Percentiles rank a stretch among this genome's conserved stretches.
Conservation (phyloP, 768 basidiomycete genomes). For the Podaxis rugospora region DNA sequence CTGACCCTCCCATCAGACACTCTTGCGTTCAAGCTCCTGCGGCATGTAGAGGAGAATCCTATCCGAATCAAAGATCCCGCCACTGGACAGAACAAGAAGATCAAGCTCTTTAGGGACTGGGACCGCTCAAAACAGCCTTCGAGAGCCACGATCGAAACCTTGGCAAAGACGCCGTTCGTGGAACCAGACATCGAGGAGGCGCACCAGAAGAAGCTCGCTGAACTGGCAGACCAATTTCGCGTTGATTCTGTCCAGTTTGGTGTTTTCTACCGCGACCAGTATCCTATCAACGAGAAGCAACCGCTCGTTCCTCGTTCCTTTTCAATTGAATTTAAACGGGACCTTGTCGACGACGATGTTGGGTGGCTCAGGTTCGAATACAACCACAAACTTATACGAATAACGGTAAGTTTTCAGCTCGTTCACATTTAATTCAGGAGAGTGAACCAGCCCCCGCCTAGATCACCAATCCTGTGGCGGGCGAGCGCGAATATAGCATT, state of each 20-base stretch:
- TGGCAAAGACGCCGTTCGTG: constrained; percentile 53
- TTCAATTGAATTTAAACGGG: constrained; percentile 66
- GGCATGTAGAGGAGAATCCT: constrained; percentile 35
- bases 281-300: constrained; percentile 23
- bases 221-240: constrained; percentile 45
- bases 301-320: constrained; percentile 44
- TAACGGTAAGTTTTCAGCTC: constrained; percentile 41
- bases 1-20: constrained; percentile 33
- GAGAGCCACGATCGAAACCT: constrained; percentile 23
- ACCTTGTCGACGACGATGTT: constrained; percentile 39
- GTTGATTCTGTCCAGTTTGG: constrained; percentile 69
- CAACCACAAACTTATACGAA: constrained; percentile 60
- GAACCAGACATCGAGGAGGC: constrained; percentile 51
- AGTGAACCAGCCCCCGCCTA: constrained; percentile 20
- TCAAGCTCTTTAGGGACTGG: constrained; percentile 28
- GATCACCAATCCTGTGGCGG: constrained; percentile 55
- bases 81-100: constrained; percentile 20
- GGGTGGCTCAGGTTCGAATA: constrained; percentile 63
- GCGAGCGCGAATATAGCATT: constrained; percentile 46
- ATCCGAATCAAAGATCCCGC: constrained; percentile 32
- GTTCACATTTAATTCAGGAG: neutral
- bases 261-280: constrained; percentile 39
- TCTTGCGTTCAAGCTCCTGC: constrained; percentile 43
- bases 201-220: constrained; percentile 35
- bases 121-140: constrained; percentile 12